These are phyloP conservation scores for Carex sylvatica DNA, from an alignment of 202 grass and related monocot species.

Conservation along the genomic window DNA sequence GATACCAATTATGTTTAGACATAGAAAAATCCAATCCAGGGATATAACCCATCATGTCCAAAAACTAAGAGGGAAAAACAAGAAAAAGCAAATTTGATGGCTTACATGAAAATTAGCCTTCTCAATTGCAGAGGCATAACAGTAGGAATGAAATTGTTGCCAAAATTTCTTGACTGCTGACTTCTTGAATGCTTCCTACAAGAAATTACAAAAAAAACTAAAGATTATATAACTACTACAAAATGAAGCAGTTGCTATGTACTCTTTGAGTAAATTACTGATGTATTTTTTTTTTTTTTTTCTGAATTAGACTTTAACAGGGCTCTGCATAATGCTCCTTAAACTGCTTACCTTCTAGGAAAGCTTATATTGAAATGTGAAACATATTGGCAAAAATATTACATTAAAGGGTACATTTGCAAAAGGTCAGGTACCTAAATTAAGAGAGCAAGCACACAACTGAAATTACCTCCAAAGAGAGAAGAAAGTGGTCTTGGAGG, in stretches of 20 bases:
- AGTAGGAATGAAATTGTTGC: constrained; percentile 77
- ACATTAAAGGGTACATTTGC: constrained; percentile 4
- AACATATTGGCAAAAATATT: neutral
- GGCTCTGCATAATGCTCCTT: neutral
- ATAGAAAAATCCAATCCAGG: neutral
- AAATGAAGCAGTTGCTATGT: neutral
- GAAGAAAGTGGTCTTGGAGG: constrained; percentile 71
- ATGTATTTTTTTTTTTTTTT: neutral
- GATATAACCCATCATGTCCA: neutral
- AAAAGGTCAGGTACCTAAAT: neutral
- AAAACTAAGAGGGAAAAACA: constrained; percentile 9
- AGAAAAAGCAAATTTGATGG: constrained; percentile 1
- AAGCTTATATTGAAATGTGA: neutral
- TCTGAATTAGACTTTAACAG: neutral
- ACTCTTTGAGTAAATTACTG: neutral
- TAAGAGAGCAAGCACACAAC: neutral
- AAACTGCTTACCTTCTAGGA: neutral
- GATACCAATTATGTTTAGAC: neutral
- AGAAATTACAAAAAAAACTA: neutral
- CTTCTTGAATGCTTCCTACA: constrained; percentile 76
- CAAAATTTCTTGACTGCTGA: constrained; percentile 75
- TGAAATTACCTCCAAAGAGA: constrained; percentile 56
- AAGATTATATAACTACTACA: neutral
- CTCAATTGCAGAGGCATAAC: constrained; percentile 37
- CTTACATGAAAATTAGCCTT: constrained; percentile 64